Conservation (phyloP, 768 basidiomycete genomes). For the Mycena vulgaris region DNA sequence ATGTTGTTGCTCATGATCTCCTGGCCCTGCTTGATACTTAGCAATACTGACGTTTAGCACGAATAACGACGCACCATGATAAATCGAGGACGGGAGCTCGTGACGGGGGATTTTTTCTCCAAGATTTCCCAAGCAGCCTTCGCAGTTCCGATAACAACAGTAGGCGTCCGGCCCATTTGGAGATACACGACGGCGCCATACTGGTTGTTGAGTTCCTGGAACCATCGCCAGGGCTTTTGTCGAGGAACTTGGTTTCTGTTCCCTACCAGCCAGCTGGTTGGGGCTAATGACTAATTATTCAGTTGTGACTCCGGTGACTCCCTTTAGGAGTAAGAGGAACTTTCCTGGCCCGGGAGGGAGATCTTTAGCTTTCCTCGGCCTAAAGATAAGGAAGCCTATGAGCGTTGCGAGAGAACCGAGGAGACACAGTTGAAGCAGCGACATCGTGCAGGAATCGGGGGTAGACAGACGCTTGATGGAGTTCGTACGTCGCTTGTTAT, state of each 20-base stretch:
- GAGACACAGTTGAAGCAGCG: slow-evolving; percentile 3
- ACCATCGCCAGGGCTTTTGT: slow-evolving; percentile 64
- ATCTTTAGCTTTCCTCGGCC: slow-evolving; percentile 23
- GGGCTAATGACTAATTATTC: slow-evolving; percentile 11
- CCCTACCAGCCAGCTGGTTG: slow-evolving; percentile 50
- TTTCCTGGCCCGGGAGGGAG: slow-evolving; percentile 36
- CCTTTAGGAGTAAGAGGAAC: not conserved
- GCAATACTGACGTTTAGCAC: not conserved
- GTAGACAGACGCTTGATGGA: too few species aligned
- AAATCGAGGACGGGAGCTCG: slow-evolving; percentile 64
- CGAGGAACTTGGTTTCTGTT: slow-evolving; percentile 62
- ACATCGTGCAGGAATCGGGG: too few species aligned
- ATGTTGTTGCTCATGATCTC: slow-evolving; percentile 64
- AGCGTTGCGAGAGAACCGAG: not conserved
- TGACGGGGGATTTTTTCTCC: slow-evolving; percentile 63
- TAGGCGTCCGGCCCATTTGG: slow-evolving; percentile 16
- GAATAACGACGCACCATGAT: slow-evolving; percentile 53
- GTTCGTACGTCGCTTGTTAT: too few species aligned
- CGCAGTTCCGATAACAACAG: slow-evolving; percentile 59
- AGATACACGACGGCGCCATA: slow-evolving; percentile 51
- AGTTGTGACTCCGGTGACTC: not conserved
- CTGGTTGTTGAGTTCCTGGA: slow-evolving; percentile 61
- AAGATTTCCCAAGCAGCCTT: slow-evolving; percentile 64
- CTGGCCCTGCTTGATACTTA: slow-evolving; percentile 46
- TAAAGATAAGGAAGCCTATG: slow-evolving; percentile 1